Evolutionary conservation across 371 early-diverging fungal species (phyloP), one percentile per base, ranked within the genome.

Genomic region (Mortierella sp.): DNA sequence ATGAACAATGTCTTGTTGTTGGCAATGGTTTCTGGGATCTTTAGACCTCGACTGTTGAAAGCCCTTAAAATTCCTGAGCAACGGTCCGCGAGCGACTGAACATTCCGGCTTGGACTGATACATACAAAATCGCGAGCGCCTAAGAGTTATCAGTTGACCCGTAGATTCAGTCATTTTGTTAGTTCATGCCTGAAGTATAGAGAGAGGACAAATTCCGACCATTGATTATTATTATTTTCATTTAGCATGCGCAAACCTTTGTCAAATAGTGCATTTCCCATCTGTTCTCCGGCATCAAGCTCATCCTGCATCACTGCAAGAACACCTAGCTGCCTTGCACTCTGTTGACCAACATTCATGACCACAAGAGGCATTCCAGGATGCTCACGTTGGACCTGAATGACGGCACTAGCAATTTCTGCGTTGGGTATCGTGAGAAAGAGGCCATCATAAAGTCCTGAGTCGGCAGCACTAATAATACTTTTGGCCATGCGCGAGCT

Each of bases 251-350:
- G 66, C 58, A 63, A 75, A 44, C 74, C 74, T 51, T 62, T 70
- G 18, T 72, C 80, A 23, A 70, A 9, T 0, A 86, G 64, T 11
- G 84, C 70, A 30, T 70, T 57, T 15, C 84, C 87, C 7, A 86
- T 57, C 45, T 79, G 58, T 16, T 70, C 62, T 6, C 83, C 85
- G 2, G 84, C 83, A 21, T 71, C 75, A 0, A 75, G 53, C 51
- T 86, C 83, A 37, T 83, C 75, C 70, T 85, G 85, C 14, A 86
- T 58, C 11, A 86, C 83, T 0, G 85, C 58, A 28, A 85, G 64
- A 5, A 84, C 52, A 15, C 83, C 82, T 4, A 83, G 66, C 23
- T 70, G 57, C 26, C 47, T 57, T 2, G 87, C 87, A 44, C 75
- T 82, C 21, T 82, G 70, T 11, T 74, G 60, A 0, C 87, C 87